phyloP scores from a whole-genome alignment of 306 rosid species.

The Quercus mongolica region DNA sequence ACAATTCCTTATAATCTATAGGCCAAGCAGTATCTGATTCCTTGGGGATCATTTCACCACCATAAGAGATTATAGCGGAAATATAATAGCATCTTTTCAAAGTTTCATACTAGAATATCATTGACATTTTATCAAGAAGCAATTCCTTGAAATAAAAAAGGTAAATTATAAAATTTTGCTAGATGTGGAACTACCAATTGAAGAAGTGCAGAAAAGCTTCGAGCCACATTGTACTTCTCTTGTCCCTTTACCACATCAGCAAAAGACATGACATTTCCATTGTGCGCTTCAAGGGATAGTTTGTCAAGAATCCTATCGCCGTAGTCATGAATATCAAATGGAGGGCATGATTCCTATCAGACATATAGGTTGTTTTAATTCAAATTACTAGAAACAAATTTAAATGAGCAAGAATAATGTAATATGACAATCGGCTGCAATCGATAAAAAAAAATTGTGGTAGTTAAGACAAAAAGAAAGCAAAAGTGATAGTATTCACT shows the following conservation, averaged over 20 bases:
- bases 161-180: not conserved
- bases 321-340: slow-evolving; percentile 79
- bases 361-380: slow-evolving; percentile 19
- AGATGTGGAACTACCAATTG: slow-evolving; percentile 64
- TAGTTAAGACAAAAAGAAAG: not conserved
- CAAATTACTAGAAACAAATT: slow-evolving; percentile 12
- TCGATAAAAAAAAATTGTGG: not conserved
- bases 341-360: slow-evolving; percentile 67
- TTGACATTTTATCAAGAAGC: not conserved
- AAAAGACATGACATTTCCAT: slow-evolving; percentile 40
- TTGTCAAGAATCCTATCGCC: slow-evolving; percentile 65
- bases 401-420: not conserved
- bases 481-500: slow-evolving; percentile 41
- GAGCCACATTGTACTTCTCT: slow-evolving; percentile 66
- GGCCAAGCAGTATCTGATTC: not conserved
- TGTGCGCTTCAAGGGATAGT: slow-evolving; percentile 56
- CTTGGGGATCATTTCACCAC: not conserved
- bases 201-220: slow-evolving; percentile 89
- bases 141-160: not conserved
- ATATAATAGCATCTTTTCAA: not conserved
- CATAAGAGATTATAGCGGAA: not conserved
- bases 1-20: not conserved
- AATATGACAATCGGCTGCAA: not conserved
- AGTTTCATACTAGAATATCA: not conserved
- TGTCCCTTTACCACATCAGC: slow-evolving; percentile 70